A percentile compares a stretch with the other conserved stretches of the same genome.
Evolutionary conservation across 164 flowering plant genomes (phyloP).

Genomic region (Vitis cinerea): DNA sequence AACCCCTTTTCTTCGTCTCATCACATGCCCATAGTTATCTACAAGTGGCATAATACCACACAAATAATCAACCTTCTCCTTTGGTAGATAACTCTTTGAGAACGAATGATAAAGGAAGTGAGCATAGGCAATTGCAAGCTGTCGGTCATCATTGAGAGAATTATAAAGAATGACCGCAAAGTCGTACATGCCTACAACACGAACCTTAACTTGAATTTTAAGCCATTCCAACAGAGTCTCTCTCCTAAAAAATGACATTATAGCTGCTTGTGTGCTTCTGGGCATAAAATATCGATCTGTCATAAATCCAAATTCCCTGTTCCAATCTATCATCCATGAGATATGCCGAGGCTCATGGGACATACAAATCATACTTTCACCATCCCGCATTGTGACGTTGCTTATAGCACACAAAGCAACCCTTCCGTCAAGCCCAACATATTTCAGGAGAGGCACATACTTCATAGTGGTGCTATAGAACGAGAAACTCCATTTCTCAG

Average conservation of each 20-base stretch:
- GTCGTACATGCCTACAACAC: constrained; percentile 8
- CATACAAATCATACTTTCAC: constrained; percentile 7
- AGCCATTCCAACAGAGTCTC: constrained; percentile 37
- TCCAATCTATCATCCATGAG: constrained; percentile 57
- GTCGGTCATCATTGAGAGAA: constrained; percentile 15
- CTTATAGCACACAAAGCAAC: constrained; percentile 21
- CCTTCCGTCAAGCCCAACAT: constrained; percentile 15
- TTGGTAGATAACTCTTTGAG: constrained; percentile 14
- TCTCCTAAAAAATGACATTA: constrained; percentile 12
- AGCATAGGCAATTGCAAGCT: constrained; percentile 29
- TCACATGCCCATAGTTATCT: constrained; percentile 38
- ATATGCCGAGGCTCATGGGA: constrained; percentile 4
- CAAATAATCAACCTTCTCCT: constrained; percentile 15
- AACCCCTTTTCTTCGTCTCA: constrained; percentile 23
- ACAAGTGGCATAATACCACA: constrained; percentile 46
- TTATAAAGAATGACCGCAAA: constrained; percentile 27
- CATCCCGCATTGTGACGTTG: not conserved
- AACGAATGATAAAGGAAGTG: constrained; percentile 52
- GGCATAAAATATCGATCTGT: constrained; percentile 34
- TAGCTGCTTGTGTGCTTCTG: constrained; percentile 25
- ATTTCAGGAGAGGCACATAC: constrained; percentile 34
- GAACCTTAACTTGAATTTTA: constrained; percentile 10
- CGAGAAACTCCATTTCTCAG: constrained; percentile 32
- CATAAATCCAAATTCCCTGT: constrained; percentile 30
- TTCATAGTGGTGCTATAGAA: constrained; percentile 22